Conservation (phyloP, 73 alveolate genomes). For the Symbiodinium pilosum region DNA sequence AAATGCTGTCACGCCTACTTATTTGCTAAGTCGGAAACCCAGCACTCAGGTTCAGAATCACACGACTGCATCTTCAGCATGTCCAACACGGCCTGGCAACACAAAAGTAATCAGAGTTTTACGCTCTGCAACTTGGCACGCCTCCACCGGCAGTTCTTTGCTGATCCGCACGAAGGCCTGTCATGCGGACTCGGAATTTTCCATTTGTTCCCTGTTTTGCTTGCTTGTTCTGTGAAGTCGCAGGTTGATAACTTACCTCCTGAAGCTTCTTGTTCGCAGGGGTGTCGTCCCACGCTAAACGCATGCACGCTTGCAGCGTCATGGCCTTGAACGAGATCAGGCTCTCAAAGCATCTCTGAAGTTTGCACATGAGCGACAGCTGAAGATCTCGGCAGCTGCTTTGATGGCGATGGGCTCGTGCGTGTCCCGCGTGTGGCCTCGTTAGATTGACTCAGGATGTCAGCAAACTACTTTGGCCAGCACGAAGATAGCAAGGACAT, state of each 20-base stretch:
- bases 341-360: neutral
- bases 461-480: too few species aligned
- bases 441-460: too few species aligned
- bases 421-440: too few species aligned
- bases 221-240: neutral
- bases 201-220: neutral
- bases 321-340: neutral
- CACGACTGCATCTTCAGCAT: neutral
- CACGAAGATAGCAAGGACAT: too few species aligned
- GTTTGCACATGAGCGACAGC: neutral
- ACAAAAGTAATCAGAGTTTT: neutral
- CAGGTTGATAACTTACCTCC: too few species aligned
- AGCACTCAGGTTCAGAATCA: neutral
- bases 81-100: neutral
- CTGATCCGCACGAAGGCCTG: conserved; percentile 11
- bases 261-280: neutral
- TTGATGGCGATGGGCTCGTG: too few species aligned
- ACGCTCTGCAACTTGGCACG: neutral
- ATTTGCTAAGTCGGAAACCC: neutral
- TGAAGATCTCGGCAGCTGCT: neutral
- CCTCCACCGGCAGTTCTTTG: neutral
- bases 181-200: too few species aligned
- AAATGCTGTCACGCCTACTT: too few species aligned
- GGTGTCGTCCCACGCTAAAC: neutral
- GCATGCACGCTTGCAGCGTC: neutral